Base-by-base conservation (phyloP, 345 rosid species). In the Geranium rotundifolium region DNA sequence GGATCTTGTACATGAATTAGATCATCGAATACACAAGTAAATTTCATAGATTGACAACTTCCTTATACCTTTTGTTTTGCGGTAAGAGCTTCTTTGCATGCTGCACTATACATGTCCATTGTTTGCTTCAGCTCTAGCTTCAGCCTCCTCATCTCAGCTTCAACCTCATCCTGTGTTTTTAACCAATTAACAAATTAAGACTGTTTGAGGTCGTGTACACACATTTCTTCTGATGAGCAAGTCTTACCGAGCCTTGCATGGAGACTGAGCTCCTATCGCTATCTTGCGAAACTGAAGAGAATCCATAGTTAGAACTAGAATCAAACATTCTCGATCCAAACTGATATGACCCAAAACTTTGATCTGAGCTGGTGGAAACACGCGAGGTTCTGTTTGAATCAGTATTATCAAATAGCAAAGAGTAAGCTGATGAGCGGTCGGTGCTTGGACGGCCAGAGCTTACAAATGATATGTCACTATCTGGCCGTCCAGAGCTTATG, bases 391-490 rank as follows among this genome's bases (percentile, higher is more conserved):
- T 72, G 50, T 65, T 74, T 29, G 75, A 61, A 61, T 93, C 96
- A 7, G 66, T 68, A 62, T 64, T 76, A 50, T 92, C 95, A 8
- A 71, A 77, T 67, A 78, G 41, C 56, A 69, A 68, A 31, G 87
- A 79, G 50, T 70, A 34, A 8, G 41, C 91, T 85, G 7, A 79
- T 49, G 73, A 20, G 52, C 76, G 55, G 14, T 82, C 86, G 1
- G 81, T 76, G 82, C 97, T 93, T 39, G 95, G 85, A 67, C 97
- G 74, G n/a, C 81, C 88, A 0, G 95, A 85, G 85, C 96, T 88
- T 71, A 90, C 83, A 67, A 83, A 85, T 54, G 97, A 83, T 69
- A 90, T 83, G 65, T 93, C 95, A 5, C 82, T 72, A 27, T 85
- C 96, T 54, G 89, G 82, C 65, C 93, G 71, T 19, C 77, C 85